Base-by-base conservation (phyloP, 1,284 basidiomycete species). In the Chalciporus piperatoides region DNA sequence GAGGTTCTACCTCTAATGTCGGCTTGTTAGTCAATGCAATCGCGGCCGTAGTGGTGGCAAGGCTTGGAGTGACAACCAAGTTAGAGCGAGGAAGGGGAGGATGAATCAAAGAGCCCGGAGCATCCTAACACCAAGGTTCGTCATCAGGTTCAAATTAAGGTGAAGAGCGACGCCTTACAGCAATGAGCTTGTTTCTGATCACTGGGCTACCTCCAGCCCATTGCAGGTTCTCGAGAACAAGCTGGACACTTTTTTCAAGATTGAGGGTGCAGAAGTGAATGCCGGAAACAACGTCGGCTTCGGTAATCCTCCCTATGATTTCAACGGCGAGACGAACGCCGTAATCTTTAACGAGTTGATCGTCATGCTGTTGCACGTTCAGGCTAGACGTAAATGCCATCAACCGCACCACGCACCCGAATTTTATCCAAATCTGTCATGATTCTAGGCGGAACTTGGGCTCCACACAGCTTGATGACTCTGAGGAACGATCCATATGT, bases 251-350 rank as follows among this genome's bases (percentile, higher is more conserved):
- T 74, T 94, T 96, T 68, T 99, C 97, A 14, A 99, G 79, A 68
- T 99, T 99, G 57, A 99, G 78, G 4, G 97, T 99, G 69, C 94
- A 98, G 57, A 99, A 87, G 68, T 99, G 95, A 46, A 97, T 86
- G 1, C 93, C 93, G 4, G 78, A 76, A 15, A 97, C 77, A 19
- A 79, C 79, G 8, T 82, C 79, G 2, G 63, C 60, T 35, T 55
- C 57, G 4, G 72, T 78, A 49, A 88, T 64, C 40, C 73, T 73
- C 42, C 63, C 69, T 54, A 97, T 86, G 77, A 90, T 94, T 41
- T 82, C 74, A 4, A 88, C 83, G 2, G 90, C 88, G 1, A 95
- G 76, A 21, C 76, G 72, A 25, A 94, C 82, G 12, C 95, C 95
- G 59, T 90, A 95, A 52, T 91, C 85, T 64, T 97, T 97, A 46